phyloP scores from a whole-genome alignment of 371 early-diverging fungal species.

The Apophysomyces variabilis region DNA sequence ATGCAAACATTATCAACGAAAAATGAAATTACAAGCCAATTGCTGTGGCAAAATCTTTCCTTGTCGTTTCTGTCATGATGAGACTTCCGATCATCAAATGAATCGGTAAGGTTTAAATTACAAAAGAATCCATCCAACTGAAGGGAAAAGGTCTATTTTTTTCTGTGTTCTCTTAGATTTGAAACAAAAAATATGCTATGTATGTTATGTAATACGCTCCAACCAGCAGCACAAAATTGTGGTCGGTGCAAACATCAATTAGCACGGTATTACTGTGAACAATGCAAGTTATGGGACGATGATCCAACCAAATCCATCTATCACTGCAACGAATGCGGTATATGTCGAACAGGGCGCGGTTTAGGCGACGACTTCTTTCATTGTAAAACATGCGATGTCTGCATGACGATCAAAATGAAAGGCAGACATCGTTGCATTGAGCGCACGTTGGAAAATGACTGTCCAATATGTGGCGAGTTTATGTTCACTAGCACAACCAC shows the following conservation, averaged over 20 bases:
- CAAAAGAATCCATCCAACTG: background rate
- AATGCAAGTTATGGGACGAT: conserved; percentile 94
- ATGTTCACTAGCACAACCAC: conserved; percentile 86
- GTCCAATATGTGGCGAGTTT: conserved; percentile 97
- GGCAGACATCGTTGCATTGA: conserved; percentile 93
- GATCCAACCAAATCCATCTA: conserved; percentile 79
- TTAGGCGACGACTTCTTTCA: conserved; percentile 87
- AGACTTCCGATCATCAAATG: conserved; percentile 82
- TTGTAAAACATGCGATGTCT: conserved; percentile 93
- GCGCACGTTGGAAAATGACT: conserved; percentile 87
- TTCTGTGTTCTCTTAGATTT: conserved; percentile 40
- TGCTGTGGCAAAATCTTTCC: conserved; percentile 91
- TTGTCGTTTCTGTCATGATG: conserved; percentile 97
- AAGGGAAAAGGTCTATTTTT: background rate
- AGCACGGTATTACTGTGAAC: conserved; percentile 88
- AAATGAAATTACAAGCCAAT: conserved; percentile 84
- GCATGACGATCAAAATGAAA: conserved; percentile 78
- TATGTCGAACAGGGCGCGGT: conserved; percentile 90
- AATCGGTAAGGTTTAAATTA: conserved; percentile 64
- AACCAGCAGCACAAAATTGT: conserved; percentile 82
- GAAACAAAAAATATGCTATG: conserved; percentile 90
- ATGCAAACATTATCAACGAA: conserved; percentile 93
- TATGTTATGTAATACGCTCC: conserved; percentile 86
- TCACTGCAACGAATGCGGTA: conserved; percentile 91
- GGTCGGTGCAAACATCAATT: conserved; percentile 64